Base-by-base conservation (phyloP, 352 stramenopile species). In the Paralagenidium karlingii region DNA sequence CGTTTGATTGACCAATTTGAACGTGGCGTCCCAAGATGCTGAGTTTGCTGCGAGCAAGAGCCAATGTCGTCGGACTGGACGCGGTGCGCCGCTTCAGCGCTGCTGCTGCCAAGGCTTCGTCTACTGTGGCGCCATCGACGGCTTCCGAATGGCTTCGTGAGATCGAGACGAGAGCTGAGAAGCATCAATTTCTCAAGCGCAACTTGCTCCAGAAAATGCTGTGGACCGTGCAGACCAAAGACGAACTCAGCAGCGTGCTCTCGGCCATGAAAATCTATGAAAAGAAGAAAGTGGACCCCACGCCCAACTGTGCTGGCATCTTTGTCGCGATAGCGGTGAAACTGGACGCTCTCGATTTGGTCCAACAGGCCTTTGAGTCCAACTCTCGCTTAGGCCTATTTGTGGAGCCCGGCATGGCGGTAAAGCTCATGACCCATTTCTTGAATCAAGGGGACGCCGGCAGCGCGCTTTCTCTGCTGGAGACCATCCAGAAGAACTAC, bases 201-300 rank as follows among this genome's bases (percentile, higher is more conserved):
- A 83, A 70, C 30, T 85, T 85, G 58, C 55, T 88, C 46, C 62
- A 70, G 47, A 83, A 68, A 37, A 85, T 81, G 64, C 64, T 87
- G 38, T 83, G 83, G 58, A 77, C 70, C 16, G 70, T 87, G 40
- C 84, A 65, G 24, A 87, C 70, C 4, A 83, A 61, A 39, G 74
- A 87, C 51, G 56, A 87, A 55, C 56, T 87, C 34, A 66, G 80
- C 53, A 66, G 65, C 1, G 73, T 58, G 19, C 84, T 85, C 55
- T 68, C 82, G 56, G 83, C 85, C 50, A 85, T 87, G 74, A 79
- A 82, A 52, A 84, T 87, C 45, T 87, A 87, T 49, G 74, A 87
- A 59, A 54, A 80, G 52, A 87, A 87, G 59, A 69, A 70, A 30
- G 70, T 87, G 46, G 74, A 87, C 47, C 74, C 74, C 42, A 70